phyloP scores from a whole-genome alignment of 176 grass and related monocot genomes.

The Oropetium thomaeum region DNA sequence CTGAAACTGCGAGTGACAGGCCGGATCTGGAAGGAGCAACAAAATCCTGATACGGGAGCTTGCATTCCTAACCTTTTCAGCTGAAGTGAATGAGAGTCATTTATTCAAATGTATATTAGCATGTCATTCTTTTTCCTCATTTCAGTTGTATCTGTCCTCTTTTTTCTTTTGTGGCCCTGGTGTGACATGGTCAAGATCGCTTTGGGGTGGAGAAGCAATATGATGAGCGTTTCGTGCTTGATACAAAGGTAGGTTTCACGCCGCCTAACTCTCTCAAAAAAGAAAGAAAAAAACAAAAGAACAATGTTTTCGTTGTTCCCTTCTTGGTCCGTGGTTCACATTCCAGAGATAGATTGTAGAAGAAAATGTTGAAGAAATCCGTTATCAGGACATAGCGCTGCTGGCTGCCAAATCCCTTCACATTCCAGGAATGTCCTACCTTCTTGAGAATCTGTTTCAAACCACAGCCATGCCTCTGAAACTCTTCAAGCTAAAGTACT shows the following conservation, averaged over 20 bases:
- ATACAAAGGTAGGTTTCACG: neutral
- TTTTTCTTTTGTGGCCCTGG: neutral
- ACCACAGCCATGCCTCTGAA: too few species aligned
- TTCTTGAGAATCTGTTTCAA: too few species aligned
- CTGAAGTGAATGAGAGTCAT: neutral
- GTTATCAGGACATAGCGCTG: too few species aligned
- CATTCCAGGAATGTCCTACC: too few species aligned
- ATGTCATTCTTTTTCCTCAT: neutral
- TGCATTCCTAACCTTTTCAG: constrained; percentile 37
- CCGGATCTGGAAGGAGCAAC: constrained; percentile 36
- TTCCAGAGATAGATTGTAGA: too few species aligned
- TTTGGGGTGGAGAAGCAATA: neutral
- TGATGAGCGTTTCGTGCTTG: neutral
- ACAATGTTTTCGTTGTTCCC: too few species aligned
- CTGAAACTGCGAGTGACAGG: constrained; percentile 35
- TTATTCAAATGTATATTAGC: constrained; percentile 21
- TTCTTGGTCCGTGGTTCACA: too few species aligned
- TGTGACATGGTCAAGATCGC: neutral
- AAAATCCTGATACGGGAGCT: constrained; percentile 17
- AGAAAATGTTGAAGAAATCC: too few species aligned
- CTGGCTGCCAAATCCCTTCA: too few species aligned
- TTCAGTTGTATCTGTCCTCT: neutral
- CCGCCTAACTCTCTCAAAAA: neutral
- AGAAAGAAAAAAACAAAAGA: neutral
- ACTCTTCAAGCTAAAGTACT: too few species aligned